These are phyloP conservation scores for Conticribra guillardii DNA, from an alignment of 108 stramenopile genomes.

Conservation along the genomic window DNA sequence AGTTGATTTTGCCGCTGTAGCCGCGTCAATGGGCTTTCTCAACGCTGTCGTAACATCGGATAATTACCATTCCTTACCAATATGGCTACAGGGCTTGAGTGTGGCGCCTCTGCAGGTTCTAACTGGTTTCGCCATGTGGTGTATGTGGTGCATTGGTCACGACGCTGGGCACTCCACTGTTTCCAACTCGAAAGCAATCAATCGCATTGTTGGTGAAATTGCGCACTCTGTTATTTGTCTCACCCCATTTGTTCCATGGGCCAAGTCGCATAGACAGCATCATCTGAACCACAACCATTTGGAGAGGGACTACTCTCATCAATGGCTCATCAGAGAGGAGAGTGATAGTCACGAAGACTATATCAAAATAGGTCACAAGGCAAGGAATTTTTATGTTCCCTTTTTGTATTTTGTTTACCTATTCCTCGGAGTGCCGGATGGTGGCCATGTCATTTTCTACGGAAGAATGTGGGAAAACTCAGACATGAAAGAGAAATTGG, in stretches of 20 bases:
- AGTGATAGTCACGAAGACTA: constrained; percentile 49
- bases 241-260: constrained; percentile 77
- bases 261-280: constrained; percentile 55
- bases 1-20: constrained; percentile 56
- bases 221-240: constrained; percentile 66
- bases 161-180: constrained; percentile 75
- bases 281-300: constrained; percentile 74
- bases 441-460: constrained; percentile 73
- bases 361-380: constrained; percentile 51
- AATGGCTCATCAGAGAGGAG: constrained; percentile 78
- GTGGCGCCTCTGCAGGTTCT: constrained; percentile 67
- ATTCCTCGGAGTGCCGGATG: constrained; percentile 68
- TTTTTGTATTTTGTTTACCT: constrained; percentile 75
- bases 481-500: constrained; percentile 47
- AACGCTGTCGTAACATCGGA: constrained; percentile 61
- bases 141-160: constrained; percentile 84
- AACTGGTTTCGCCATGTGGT: constrained; percentile 79
- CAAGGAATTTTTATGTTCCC: constrained; percentile 66
- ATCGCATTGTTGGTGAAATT: constrained; percentile 71
- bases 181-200: constrained; percentile 52
- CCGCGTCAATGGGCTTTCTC: constrained; percentile 56
- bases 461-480: constrained; percentile 79
- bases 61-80: constrained; percentile 52
- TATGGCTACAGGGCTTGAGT: constrained; percentile 33
- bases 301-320: constrained; percentile 70